Evolutionary conservation across 768 basidiomycete species (phyloP).

Genomic region (Lactifluus echinatus): DNA sequence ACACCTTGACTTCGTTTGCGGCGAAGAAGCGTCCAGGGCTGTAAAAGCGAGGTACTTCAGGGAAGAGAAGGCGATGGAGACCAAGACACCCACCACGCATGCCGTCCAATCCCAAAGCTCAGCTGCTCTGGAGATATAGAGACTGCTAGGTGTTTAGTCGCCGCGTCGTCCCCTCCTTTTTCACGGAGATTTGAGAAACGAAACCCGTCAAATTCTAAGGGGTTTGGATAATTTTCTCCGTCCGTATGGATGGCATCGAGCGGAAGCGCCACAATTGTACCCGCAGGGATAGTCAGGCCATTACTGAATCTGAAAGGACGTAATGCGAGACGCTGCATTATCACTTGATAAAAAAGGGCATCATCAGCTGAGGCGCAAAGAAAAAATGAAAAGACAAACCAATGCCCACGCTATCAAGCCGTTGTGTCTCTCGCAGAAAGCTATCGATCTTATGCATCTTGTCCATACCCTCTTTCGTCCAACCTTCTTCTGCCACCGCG

Average conservation of each 20-base stretch:
- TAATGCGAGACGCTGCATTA: slow-evolving; percentile 21
- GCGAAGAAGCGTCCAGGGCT: slow-evolving; percentile 22
- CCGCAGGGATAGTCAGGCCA: slow-evolving; percentile 32
- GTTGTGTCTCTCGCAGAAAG: slow-evolving; percentile 23
- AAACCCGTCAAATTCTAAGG: slow-evolving; percentile 34
- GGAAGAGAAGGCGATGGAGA: background rate
- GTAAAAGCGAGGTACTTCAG: background rate
- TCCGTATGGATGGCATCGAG: slow-evolving; percentile 32
- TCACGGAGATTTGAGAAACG: slow-evolving; percentile 31
- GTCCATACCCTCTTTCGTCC: slow-evolving; percentile 15
- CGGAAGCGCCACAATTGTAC: slow-evolving; percentile 31
- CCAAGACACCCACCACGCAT: slow-evolving; percentile 20
- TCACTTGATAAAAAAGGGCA: slow-evolving; percentile 7
- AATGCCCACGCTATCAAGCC: slow-evolving; percentile 4
- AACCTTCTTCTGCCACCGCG: slow-evolving; percentile 18
- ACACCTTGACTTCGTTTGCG: slow-evolving; percentile 21
- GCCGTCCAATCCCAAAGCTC: slow-evolving; percentile 24
- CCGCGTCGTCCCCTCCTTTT: slow-evolving; percentile 9
- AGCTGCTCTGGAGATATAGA: slow-evolving; percentile 28
- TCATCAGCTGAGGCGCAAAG: background rate
- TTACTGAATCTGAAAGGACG: slow-evolving; percentile 28
- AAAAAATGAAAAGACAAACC: background rate
- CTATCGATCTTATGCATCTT: slow-evolving; percentile 24
- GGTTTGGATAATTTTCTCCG: slow-evolving; percentile 34
- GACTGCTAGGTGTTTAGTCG: slow-evolving; percentile 23